Conservation (phyloP, 176 grass and related monocot species). For the Stipa capillata region DNA sequence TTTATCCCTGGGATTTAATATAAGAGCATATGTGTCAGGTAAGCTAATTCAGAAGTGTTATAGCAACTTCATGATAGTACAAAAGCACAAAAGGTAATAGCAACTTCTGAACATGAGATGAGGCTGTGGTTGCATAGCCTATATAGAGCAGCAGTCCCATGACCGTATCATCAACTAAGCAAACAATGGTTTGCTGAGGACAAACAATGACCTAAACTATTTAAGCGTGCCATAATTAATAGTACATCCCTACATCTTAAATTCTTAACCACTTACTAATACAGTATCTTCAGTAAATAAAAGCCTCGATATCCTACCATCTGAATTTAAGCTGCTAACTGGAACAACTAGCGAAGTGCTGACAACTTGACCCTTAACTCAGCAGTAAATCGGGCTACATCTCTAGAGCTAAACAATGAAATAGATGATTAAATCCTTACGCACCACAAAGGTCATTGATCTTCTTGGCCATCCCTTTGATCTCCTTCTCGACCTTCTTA, state of each 20-base stretch:
- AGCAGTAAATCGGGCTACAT: not conserved
- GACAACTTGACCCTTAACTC: not conserved
- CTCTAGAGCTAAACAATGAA: not conserved
- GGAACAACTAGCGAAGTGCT: not conserved
- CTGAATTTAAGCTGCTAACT: not conserved
- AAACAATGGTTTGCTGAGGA: not conserved
- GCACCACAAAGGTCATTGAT: slow-evolving; percentile 84
- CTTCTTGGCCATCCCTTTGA: slow-evolving; percentile 79
- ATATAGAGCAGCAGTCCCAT: not conserved
- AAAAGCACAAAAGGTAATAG: not conserved
- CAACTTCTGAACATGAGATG: not conserved
- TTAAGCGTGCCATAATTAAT: not conserved
- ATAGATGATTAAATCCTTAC: not conserved
- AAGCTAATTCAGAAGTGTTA: not conserved
- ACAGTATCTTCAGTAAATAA: not conserved
- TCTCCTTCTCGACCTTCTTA: slow-evolving; percentile 89
- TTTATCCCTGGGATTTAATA: slow-evolving; percentile 68
- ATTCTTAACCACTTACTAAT: not conserved
- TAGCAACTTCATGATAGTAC: not conserved
- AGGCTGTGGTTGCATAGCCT: not conserved
- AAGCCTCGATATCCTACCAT: not conserved
- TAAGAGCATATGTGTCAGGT: not conserved
- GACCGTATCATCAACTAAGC: not conserved
- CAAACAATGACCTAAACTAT: not conserved
- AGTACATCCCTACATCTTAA: not conserved